These are phyloP conservation scores for Paxillus rubicundulus DNA, from an alignment of 768 basidiomycete genomes.

Conservation along the genomic window DNA sequence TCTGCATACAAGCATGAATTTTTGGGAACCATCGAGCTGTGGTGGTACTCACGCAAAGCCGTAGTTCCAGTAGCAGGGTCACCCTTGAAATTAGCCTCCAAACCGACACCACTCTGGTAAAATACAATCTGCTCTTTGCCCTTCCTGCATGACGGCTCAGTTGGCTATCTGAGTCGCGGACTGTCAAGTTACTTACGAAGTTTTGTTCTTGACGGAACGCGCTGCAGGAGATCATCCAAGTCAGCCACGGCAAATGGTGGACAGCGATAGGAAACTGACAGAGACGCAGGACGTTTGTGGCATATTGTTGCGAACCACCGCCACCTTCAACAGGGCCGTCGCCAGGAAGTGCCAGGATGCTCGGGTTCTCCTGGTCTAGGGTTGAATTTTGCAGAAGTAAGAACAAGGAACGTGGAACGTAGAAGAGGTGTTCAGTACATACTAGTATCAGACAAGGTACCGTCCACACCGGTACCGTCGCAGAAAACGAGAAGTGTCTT, in stretches of 20 bases:
- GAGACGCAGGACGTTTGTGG: conserved; percentile 9
- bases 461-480: conserved; percentile 12
- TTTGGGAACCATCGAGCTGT: background rate
- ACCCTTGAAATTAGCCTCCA: conserved; percentile 14
- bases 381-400: background rate
- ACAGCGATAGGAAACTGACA: background rate
- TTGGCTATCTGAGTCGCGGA: background rate
- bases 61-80: conserved; percentile 9
- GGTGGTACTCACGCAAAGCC: background rate
- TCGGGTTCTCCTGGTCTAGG: background rate
- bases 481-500: conserved; percentile 2
- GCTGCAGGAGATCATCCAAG: background rate
- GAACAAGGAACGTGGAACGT: background rate
- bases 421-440: no score
- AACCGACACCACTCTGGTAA: conserved; percentile 25
- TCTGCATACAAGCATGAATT: background rate
- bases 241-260: background rate
- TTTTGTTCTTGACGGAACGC: background rate
- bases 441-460: conserved; percentile 1
- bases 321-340: background rate
- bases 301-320: background rate
- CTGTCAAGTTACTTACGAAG: background rate
- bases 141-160: background rate
- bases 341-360: background rate
- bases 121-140: conserved; percentile 16